phyloP scores from a whole-genome alignment of 2,329 filamentous ascomycete genomes.

The Aphanocladium album region DNA sequence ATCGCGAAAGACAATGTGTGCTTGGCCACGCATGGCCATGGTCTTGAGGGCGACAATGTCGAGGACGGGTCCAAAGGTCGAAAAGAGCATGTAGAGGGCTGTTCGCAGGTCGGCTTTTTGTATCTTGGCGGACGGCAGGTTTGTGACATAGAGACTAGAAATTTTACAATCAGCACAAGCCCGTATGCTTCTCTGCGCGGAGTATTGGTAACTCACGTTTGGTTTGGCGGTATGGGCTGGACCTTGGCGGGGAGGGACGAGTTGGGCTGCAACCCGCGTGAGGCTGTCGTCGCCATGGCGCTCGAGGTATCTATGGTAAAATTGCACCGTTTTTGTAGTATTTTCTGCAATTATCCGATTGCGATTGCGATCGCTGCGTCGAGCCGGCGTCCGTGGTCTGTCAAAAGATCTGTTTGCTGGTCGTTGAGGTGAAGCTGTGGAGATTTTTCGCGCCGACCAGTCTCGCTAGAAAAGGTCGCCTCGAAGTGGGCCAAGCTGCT shows the following conservation, averaged over 20 bases:
- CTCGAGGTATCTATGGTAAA: background rate
- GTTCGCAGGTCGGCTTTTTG: slow-evolving; percentile 83
- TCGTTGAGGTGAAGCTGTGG: slow-evolving; percentile 5
- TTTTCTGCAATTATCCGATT: background rate
- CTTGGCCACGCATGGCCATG: slow-evolving; percentile 89
- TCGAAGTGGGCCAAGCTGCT: background rate
- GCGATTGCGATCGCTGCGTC: background rate
- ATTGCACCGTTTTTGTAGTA: background rate
- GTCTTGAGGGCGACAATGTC: slow-evolving; percentile 90
- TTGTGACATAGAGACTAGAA: slow-evolving; percentile 76
- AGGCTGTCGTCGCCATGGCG: slow-evolving; percentile 29
- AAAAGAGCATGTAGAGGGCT: slow-evolving; percentile 87
- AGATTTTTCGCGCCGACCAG: slow-evolving; percentile 7
- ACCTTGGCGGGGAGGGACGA: slow-evolving; percentile 45
- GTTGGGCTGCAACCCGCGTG: slow-evolving; percentile 36
- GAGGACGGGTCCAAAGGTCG: slow-evolving; percentile 86
- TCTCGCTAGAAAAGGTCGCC: slow-evolving; percentile 4
- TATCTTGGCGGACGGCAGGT: slow-evolving; percentile 80
- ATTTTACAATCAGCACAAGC: slow-evolving; percentile 7
- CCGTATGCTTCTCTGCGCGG: background rate
- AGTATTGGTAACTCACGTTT: slow-evolving; percentile 58
- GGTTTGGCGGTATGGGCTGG: slow-evolving; percentile 60
- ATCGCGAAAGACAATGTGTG: slow-evolving; percentile 87
- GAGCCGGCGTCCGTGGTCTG: slow-evolving; percentile 23
- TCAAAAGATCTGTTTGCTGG: slow-evolving; percentile 31